Conservation (phyloP, 176 grass and related monocot species). For the Oryza glumipatula region DNA sequence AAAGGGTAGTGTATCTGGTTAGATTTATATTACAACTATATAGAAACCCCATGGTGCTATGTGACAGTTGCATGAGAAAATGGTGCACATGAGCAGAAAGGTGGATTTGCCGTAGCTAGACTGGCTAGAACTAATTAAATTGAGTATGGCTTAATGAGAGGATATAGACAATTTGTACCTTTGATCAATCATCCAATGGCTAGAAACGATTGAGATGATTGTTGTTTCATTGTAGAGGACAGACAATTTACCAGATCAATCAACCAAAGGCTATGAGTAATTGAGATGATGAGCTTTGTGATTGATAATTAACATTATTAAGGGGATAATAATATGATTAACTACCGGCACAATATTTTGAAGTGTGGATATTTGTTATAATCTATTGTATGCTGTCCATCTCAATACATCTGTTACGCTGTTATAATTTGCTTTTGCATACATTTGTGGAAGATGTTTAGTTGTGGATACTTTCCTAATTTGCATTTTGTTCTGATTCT, state of each 20-base stretch:
- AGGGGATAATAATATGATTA: neutral
- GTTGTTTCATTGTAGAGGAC: no score
- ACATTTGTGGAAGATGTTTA: neutral
- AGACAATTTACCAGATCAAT: neutral
- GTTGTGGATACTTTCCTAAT: constrained; percentile 6
- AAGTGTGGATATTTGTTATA: neutral
- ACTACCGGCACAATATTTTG: neutral
- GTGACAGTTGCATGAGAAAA: neutral
- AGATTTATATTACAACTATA: neutral
- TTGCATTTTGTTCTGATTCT: constrained; percentile 29
- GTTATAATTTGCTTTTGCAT: neutral
- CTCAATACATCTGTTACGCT: neutral
- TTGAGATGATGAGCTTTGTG: neutral
- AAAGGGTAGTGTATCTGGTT: neutral
- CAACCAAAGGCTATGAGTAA: neutral
- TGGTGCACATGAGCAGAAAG: neutral
- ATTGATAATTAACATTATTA: neutral
- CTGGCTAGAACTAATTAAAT: neutral
- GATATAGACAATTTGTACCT: no score
- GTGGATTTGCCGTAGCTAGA: neutral
- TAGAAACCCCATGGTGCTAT: neutral
- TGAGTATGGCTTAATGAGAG: no score
- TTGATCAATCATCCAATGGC: no score
- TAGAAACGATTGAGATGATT: neutral
- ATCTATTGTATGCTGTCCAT: neutral